Percentiles rank a stretch among this genome's conserved stretches.
These are phyloP conservation scores for Oleoguttula mirabilis DNA, from an alignment of 495 filamentous ascomycete genomes.

Conservation along the genomic window DNA sequence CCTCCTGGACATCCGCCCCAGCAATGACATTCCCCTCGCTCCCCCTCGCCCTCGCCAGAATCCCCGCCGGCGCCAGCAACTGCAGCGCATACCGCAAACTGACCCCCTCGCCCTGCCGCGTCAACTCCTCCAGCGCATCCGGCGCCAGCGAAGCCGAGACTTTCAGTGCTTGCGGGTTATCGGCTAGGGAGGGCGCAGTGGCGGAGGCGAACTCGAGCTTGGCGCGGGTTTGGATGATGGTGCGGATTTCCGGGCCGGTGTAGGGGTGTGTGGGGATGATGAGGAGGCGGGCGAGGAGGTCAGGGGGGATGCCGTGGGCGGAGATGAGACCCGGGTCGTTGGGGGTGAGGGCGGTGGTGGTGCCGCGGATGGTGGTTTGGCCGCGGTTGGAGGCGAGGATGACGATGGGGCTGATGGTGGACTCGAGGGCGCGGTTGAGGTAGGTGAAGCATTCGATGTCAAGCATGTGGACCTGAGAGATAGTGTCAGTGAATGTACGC, in stretches of 20 bases:
- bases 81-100: constrained; percentile 88
- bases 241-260: constrained; percentile 70
- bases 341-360: constrained; percentile 10
- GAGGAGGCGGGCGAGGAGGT: constrained; percentile 81
- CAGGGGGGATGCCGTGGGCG: constrained; percentile 85
- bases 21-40: constrained; percentile 53
- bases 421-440: constrained; percentile 91
- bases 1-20: constrained; percentile 73
- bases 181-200: constrained; percentile 56
- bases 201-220: constrained; percentile 48
- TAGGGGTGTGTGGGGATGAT: constrained; percentile 92
- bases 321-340: constrained; percentile 52
- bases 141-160: constrained; percentile 1
- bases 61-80: constrained; percentile 73
- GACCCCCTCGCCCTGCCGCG: constrained; percentile 72
- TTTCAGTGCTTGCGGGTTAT: constrained; percentile 24
- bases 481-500: neutral
- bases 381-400: constrained; percentile 96
- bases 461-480: constrained; percentile 80
- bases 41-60: constrained; percentile 49
- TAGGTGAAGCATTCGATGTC: constrained; percentile 99
- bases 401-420: constrained; percentile 84
- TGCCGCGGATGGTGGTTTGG: constrained; percentile 71
- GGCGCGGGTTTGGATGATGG: constrained; percentile 72
- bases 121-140: constrained; percentile 69